Conservation (phyloP, 176 grass and related monocot species). For the Olyra latifolia region DNA sequence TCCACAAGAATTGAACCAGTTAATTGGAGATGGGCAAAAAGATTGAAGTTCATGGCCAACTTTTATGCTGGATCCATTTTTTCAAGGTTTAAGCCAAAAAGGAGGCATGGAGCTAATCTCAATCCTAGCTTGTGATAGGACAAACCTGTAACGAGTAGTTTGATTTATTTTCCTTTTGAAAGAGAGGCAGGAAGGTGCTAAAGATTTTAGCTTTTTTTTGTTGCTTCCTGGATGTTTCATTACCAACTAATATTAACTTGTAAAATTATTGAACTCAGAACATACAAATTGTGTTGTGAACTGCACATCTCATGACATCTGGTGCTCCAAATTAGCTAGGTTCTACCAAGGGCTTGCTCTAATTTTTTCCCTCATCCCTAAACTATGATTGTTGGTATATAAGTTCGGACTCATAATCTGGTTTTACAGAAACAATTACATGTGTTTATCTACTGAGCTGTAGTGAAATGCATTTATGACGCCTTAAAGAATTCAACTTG, state of each 20-base stretch:
- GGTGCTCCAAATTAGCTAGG: neutral
- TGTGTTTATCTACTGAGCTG: neutral
- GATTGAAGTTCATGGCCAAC: neutral
- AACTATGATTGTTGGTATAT: neutral
- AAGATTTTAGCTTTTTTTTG: neutral
- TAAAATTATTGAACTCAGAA: neutral
- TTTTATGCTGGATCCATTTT: neutral
- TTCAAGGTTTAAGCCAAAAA: neutral
- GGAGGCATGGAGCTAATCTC: neutral
- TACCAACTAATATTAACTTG: neutral
- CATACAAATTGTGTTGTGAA: neutral
- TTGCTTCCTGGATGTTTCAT: neutral
- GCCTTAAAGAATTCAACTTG: neutral
- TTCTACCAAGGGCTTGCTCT: neutral
- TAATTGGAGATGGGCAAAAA: neutral
- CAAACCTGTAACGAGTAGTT: neutral
- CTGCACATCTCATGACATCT: neutral
- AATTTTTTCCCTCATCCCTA: neutral
- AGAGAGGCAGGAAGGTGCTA: neutral
- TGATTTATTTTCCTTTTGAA: neutral
- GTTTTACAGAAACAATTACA: neutral
- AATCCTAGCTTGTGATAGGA: neutral
- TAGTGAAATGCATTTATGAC: neutral
- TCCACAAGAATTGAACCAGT: neutral
- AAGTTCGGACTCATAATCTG: neutral